Conservation (phyloP, 2,329 filamentous ascomycete species). For the Aspergillus sp. region DNA sequence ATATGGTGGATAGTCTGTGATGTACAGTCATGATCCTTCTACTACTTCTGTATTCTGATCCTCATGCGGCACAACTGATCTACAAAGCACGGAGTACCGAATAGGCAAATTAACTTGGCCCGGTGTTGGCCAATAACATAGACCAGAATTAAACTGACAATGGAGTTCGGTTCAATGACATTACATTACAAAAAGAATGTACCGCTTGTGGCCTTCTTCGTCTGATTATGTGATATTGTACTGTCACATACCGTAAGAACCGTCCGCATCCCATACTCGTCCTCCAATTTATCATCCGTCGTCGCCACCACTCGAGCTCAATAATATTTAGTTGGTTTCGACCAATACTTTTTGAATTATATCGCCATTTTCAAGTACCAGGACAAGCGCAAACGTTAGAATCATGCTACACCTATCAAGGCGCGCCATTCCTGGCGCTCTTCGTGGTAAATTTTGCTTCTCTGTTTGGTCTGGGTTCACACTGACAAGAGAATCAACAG, state of each 20-base stretch:
- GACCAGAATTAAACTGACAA: not conserved
- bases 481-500: slow-evolving; percentile 23
- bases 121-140: not conserved
- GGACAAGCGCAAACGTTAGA: too few species aligned
- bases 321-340: too few species aligned
- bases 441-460: not conserved
- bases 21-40: too few species aligned
- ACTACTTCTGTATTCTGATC: too few species aligned
- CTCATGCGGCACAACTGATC: too few species aligned
- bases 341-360: too few species aligned
- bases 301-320: not conserved
- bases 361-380: too few species aligned
- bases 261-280: too few species aligned
- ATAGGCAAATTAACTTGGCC: too few species aligned
- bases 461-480: slow-evolving; percentile 63
- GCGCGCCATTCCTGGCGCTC: not conserved
- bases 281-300: not conserved
- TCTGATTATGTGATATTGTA: not conserved
- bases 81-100: too few species aligned
- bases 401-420: not conserved
- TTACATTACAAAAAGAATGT: not conserved
- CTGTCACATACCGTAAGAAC: too few species aligned
- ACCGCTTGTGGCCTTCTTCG: not conserved
- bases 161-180: not conserved
- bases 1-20: too few species aligned